Evolutionary conservation across 176 grass and related monocot species (phyloP).

Genomic region (Miscanthus lutarioriparius): DNA sequence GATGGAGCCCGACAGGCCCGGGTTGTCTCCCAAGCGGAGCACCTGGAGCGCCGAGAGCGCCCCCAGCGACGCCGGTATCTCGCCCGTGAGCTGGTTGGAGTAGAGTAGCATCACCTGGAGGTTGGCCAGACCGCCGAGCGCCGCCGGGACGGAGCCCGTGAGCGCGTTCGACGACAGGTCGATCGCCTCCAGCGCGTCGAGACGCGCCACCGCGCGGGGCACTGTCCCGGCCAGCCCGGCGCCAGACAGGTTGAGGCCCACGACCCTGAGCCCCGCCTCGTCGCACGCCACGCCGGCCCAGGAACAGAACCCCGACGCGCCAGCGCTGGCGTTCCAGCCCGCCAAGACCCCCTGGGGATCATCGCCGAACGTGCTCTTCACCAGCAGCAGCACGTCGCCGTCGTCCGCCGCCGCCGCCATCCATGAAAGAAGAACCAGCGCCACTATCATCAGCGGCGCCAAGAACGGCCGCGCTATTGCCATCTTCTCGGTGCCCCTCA

Average conservation of each 20-base stretch:
- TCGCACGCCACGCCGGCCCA: conserved; percentile 84
- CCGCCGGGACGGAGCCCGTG: conserved; percentile 53
- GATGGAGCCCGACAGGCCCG: conserved; percentile 56
- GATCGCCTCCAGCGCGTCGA: conserved; percentile 51
- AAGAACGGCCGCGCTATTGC: conserved; percentile 28
- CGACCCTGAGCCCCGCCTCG: conserved; percentile 38
- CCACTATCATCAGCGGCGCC: neutral
- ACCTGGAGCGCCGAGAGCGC: conserved; percentile 56
- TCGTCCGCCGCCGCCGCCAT: conserved; percentile 11
- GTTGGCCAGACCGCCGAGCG: conserved; percentile 39
- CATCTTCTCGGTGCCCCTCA: neutral
- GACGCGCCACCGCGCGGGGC: conserved; percentile 45
- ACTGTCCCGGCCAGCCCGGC: conserved; percentile 53
- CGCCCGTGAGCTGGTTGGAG: conserved; percentile 66
- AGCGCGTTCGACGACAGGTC: conserved; percentile 82
- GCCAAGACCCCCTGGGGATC: conserved; percentile 49
- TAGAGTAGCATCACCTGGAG: conserved; percentile 57
- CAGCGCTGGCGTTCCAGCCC: conserved; percentile 41
- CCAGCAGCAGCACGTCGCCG: conserved; percentile 57
- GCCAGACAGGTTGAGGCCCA: conserved; percentile 76
- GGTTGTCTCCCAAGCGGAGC: conserved; percentile 72
- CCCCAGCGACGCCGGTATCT: conserved; percentile 56
- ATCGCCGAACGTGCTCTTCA: conserved; percentile 60
- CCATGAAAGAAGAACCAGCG: conserved; percentile 14
- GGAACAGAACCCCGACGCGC: conserved; percentile 52